Evolutionary conservation across 2,329 filamentous ascomycete genomes (phyloP).

Genomic region (Colletotrichum aenigma): DNA sequence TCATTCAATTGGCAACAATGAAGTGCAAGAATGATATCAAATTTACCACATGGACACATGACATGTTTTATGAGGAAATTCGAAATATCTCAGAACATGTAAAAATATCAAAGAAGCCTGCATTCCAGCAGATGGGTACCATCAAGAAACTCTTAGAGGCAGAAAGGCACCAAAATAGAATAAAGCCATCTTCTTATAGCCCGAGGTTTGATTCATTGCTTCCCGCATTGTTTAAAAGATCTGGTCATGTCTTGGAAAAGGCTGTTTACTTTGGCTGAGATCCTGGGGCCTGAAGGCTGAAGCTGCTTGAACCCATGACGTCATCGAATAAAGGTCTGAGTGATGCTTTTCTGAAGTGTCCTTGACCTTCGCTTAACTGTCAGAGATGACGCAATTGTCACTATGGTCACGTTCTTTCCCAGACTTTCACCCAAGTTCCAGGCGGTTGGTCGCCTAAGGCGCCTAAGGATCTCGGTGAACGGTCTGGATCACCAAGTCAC

Average conservation of each 20-base stretch:
- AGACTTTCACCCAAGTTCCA: neutral
- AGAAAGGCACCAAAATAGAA: neutral
- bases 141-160: neutral
- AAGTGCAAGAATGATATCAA: accelerated
- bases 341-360: neutral
- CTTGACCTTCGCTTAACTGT: neutral
- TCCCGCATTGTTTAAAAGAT: accelerated
- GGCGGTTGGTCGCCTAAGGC: neutral
- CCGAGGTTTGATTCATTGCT: neutral
- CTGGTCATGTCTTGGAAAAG: neutral
- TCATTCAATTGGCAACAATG: neutral
- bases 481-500: slow-evolving; percentile 1
- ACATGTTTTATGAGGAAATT: accelerated
- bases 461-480: neutral
- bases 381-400: neutral
- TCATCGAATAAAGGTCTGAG: neutral
- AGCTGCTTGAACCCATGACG: neutral
- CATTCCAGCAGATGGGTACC: neutral
- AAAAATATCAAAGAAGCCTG: neutral
- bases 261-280: neutral
- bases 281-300: neutral
- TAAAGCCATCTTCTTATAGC: accelerated
- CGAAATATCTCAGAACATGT: accelerated
- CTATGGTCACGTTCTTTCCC: neutral
- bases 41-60: accelerated